Evolutionary conservation across 192 early-diverging fungal species (phyloP), one percentile per base, ranked within the genome.

Genomic region (Chytriomyces sp.): DNA sequence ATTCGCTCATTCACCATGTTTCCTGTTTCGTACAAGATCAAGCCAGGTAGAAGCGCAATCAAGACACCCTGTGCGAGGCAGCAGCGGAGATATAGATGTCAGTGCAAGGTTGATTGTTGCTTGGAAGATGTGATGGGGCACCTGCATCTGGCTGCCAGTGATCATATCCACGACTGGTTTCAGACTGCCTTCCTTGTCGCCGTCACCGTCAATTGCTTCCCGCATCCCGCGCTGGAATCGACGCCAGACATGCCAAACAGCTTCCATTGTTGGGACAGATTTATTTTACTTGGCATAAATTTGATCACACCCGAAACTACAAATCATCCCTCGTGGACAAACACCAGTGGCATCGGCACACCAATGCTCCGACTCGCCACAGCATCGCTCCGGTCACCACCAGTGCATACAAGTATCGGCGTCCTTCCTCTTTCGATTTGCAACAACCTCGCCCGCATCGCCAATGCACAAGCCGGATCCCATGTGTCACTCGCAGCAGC

Each of bases 1-100:
- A 35, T 35, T 35, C 35, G 4, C 1, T 35, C 35, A 4, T 35
- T 35, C 35, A 35, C 80, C 23, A 76, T 75, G 48, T 74, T 79
- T 6, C 82, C 82, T 49, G 80, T 82, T 20, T 81, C 74, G 48
- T 65, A 50, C 9, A 45, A 45, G 49, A 80, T 68, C 26, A 72
- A 60, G 44, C 59, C 18, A 13, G 82, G 82, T n/a, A 83, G 80
- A 43, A 76, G 72, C 13, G 82, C 82, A 7, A 83, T 59, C 8
- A 83, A 59, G 49, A 48, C 49, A 18, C 67, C 76, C 64, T 79
- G 76, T 1, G 3, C 5, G 53, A 57, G 13, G 53, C 35, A 35
- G 53, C 26, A 79, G 18, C 20, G 57, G 74, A 9, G 7, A 50
- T 9, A 46, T 23, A 7, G 23, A 45, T 0, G 77, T 24, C 50